Evolutionary conservation across 768 basidiomycete species (phyloP).

Genomic region (Auriscalpium vulgare): DNA sequence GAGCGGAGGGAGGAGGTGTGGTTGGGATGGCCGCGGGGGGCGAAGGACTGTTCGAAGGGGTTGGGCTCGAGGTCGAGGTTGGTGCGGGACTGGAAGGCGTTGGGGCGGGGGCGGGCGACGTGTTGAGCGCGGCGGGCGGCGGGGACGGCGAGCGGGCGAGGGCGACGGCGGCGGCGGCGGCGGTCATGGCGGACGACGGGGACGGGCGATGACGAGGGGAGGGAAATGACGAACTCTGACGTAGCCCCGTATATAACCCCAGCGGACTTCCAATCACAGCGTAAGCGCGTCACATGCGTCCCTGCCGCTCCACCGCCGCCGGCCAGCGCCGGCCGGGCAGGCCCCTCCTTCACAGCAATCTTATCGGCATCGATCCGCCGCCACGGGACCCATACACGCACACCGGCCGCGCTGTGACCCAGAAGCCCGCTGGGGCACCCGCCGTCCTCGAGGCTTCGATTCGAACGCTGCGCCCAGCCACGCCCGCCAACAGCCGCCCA

Average conservation of each 20-base stretch:
- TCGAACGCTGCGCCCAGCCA: too few species aligned
- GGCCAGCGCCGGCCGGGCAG: conserved; percentile 12
- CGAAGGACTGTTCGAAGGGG: conserved; percentile 94
- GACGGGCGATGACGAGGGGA: conserved; percentile 17
- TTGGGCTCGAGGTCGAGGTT: conserved; percentile 81
- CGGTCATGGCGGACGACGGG: conserved; percentile 17
- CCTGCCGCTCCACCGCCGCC: conserved; percentile 9
- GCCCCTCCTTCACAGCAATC: conserved; percentile 1
- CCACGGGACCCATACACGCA: conserved; percentile 1
- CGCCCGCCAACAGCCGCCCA: too few species aligned
- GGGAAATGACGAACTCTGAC: conserved; percentile 35
- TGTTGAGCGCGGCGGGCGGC: too few species aligned
- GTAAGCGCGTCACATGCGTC: conserved; percentile 1
- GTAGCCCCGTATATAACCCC: conserved; percentile 36
- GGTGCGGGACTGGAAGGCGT: conserved; percentile 24
- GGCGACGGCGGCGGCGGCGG: conserved; percentile 18
- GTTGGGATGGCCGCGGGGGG: conserved; percentile 27
- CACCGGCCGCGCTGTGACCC: too few species aligned
- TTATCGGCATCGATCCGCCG: conserved; percentile 1
- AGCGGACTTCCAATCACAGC: conserved; percentile 30
- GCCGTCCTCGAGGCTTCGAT: too few species aligned
- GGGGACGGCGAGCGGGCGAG: conserved; percentile 21
- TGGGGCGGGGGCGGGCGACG: conserved; percentile 5
- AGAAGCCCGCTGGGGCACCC: too few species aligned
- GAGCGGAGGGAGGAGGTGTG: conserved; percentile 24